Evolutionary conservation across 2,329 filamentous ascomycete species (phyloP), one percentile per base, ranked within the genome.

Genomic region (Trichoderma lentiforme): DNA sequence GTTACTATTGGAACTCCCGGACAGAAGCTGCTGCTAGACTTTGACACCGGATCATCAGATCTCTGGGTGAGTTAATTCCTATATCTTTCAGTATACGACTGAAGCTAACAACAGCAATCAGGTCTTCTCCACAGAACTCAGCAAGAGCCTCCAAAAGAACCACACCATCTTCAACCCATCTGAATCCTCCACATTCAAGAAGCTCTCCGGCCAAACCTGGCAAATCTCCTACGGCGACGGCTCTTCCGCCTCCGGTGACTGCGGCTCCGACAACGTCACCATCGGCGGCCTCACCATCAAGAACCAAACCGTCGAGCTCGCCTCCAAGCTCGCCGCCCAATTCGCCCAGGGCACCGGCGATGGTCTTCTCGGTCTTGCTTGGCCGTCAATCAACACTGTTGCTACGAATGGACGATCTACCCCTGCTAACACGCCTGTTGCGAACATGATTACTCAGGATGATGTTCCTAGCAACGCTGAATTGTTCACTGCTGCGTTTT

Each of bases 371-470:
- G 85, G 85, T 3, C 78, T 86, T 4, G 84, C 80, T 4, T 85
- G 85, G 70, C 80, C 80, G 72, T 74, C 68, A 12, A 78, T 85
- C 67, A 86, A 86, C 77, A 84, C 82, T 1, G 82, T 85, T 34
- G 57, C 64, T 53, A 84, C 84, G 3, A 74, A 71, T 4, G 74
- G 78, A 69, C 83, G 86, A 73, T 80, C 81, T 71, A 86, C 84
- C 0, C 85, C 84, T 62, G 83, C 82, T 69, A 80, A 80, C 62
- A 83, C 79, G 24, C 76, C 78, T 28, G 67, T 70, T 18, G 91
- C 90, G 26, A 87, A 91, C 73, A 84, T 95, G 58, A 88, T 69
- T 9, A 18, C 56, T 14, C 65, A 69, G n/a, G 81, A 88, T 77
- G 85, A 87, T 74, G 83, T 76, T 36, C 74, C 76, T 11, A 75